A percentile compares a stretch with the other conserved stretches of the same genome.
Evolutionary conservation across 805 yeast species (phyloP).

Genomic region (Candida ponderosae): DNA sequence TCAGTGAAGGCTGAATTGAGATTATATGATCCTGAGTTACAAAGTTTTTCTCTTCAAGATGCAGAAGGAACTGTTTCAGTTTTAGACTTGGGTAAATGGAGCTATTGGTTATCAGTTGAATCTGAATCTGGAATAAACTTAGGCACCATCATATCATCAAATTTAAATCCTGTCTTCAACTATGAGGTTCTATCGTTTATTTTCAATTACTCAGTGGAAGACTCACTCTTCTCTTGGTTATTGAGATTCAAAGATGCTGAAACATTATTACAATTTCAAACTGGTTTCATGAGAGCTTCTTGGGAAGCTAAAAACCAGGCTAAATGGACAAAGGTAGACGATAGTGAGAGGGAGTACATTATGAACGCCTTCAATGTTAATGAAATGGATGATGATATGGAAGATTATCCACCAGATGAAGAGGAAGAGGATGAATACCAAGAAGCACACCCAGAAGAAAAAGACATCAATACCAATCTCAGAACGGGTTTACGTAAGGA

Average conservation of each 20-base stretch:
- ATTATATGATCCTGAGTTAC: constrained; percentile 45
- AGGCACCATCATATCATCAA: constrained; percentile 35
- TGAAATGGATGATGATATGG: constrained; percentile 28
- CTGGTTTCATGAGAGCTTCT: constrained; percentile 37
- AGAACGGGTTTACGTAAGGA: constrained; percentile 16
- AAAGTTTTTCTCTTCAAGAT: constrained; percentile 38
- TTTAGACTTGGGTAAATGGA: constrained; percentile 39
- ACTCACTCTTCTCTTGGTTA: constrained; percentile 51
- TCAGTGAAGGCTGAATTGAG: constrained; percentile 28
- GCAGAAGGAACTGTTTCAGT: constrained; percentile 27
- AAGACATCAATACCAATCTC: constrained; percentile 8
- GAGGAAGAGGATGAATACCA: constrained; percentile 29
- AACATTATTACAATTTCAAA: constrained; percentile 44
- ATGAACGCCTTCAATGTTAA: constrained; percentile 41
- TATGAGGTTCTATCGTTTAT: constrained; percentile 49
- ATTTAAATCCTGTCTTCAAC: constrained; percentile 62
- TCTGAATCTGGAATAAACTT: constrained; percentile 21
- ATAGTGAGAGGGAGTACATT: constrained; percentile 47
- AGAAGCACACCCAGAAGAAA: constrained; percentile 15
- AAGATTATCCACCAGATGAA: constrained; percentile 20
- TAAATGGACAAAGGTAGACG: constrained; percentile 37
- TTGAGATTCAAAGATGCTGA: constrained; percentile 40
- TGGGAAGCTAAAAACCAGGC: constrained; percentile 54
- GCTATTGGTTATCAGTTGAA: constrained; percentile 43
- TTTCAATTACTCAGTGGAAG: constrained; percentile 46